These are phyloP conservation scores for Heritiera fomes DNA, from an alignment of 345 rosid genomes.

Conservation along the genomic window DNA sequence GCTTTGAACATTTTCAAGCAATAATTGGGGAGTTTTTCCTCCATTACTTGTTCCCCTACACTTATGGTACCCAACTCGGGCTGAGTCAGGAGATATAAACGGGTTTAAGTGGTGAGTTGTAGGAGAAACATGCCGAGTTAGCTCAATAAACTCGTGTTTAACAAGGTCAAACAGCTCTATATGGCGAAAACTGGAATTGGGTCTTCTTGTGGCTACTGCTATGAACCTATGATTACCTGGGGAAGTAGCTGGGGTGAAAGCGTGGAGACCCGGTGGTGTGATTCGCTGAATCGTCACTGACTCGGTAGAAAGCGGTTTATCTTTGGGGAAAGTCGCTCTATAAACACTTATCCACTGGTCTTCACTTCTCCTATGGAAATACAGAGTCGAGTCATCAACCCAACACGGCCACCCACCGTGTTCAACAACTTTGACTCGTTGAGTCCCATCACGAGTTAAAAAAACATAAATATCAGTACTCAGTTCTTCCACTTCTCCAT, in stretches of 20 bases:
- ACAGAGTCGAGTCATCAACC: constrained; percentile 75
- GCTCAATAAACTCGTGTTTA: constrained; percentile 53
- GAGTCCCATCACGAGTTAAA: constrained; percentile 72
- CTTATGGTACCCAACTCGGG: constrained; percentile 76
- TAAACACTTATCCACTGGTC: constrained; percentile 83
- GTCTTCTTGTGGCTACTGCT: constrained; percentile 79
- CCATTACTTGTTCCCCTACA: constrained; percentile 60
- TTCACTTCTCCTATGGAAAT: constrained; percentile 67
- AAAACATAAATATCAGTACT: constrained; percentile 72
- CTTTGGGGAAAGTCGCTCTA: constrained; percentile 46
- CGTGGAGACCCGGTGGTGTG: constrained; percentile 82
- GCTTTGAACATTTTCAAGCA: constrained; percentile 65
- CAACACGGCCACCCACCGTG: constrained; percentile 95
- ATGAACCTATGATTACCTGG: constrained; percentile 73
- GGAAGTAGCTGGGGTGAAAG: constrained; percentile 90
- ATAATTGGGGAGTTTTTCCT: constrained; percentile 41
- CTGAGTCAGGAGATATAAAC: constrained; percentile 74
- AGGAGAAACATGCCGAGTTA: constrained; percentile 72
- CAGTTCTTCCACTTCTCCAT: constrained; percentile 74
- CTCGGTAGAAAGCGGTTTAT: constrained; percentile 34
- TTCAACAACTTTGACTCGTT: constrained; percentile 67
- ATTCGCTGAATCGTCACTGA: constrained; percentile 57
- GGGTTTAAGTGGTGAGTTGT: constrained; percentile 78
- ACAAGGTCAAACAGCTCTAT: constrained; percentile 68
- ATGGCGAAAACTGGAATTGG: constrained; percentile 60